Evolutionary conservation across 2,329 filamentous ascomycete genomes (phyloP), one percentile per base, ranked within the genome.

Genomic region (Talaromyces sp.): DNA sequence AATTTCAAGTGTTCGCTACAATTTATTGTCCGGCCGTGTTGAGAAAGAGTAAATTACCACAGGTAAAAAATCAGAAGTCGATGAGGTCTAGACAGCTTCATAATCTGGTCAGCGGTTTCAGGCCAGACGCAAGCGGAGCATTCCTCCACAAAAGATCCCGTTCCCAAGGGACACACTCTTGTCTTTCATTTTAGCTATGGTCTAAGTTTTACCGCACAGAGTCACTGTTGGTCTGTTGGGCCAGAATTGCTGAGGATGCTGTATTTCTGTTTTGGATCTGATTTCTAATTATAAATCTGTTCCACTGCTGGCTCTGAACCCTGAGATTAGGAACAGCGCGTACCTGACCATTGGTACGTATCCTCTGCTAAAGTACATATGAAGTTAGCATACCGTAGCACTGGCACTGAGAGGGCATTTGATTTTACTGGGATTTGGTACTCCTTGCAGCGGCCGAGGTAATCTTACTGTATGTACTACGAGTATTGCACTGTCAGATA

Each of bases 91-190:
- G 60, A 62, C 47, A 51, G 8, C 15, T 19, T 29, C 47, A 38
- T 38, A 61, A 22, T 51, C 27, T 51, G 58, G 40, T 17, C 29
- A 25, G 31, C 47, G 15, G 31, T 19, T 54, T 54, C n/a, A 29
- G 29, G 10, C 25, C 31, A 38, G 34, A 54, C 51, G 47, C 60
- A 62, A 62, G 60, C 60, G 60, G 60, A 62, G 60, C 60, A 62
- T 54, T 54, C 60, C 47, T 53, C 60, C 31, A 56, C 53, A 36
- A n/a, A 11, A 27, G 47, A 29, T 51, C 27, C 10, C 36, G 17
- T 38, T 29, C 60, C 60, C 60, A 62, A 62, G 60, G 60, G 29
- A 36, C 40, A 11, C 25, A 10, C 5, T 31, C 17, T 19, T 34
- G 29, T 13, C 19, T 53, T 53, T 53, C 49, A 53, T 19, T 53